Evolutionary conservation across 2,329 filamentous ascomycete genomes (phyloP).

Genomic region (Didymella lethalis): DNA sequence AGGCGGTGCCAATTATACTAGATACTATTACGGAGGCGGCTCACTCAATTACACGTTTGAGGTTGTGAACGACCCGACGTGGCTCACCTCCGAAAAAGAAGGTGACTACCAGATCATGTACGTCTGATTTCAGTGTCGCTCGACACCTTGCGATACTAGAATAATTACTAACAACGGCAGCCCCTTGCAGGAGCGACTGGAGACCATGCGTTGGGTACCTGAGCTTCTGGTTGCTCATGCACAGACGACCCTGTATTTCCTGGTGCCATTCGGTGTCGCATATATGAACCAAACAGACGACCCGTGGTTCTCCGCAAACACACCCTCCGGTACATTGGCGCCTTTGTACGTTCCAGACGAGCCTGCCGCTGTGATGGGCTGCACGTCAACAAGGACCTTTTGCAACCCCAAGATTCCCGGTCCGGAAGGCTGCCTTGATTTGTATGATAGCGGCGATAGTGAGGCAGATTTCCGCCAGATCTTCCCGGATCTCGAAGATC

Average conservation of each 20-base stretch:
- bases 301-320: constrained; percentile 12
- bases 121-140: neutral
- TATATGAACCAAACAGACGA: constrained; percentile 5
- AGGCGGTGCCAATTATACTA: neutral
- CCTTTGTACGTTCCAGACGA: neutral
- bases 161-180: neutral
- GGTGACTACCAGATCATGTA: constrained; percentile 9
- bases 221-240: neutral
- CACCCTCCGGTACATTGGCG: neutral
- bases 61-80: neutral
- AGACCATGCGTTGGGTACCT: neutral
- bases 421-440: neutral
- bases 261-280: neutral
- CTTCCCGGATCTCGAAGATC: neutral
- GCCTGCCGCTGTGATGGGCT: constrained; percentile 1
- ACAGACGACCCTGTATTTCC: neutral
- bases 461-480: neutral
- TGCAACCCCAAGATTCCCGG: constrained; percentile 2
- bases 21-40: constrained; percentile 6
- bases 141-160: too few relatives aligned
- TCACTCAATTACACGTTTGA: constrained; percentile 3
- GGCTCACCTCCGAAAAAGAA: neutral
- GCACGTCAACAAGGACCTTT: neutral
- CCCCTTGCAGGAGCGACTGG: neutral
- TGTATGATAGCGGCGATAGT: neutral